phyloP scores from a whole-genome alignment of 495 filamentous ascomycete species.

The Aspergillus campestris region DNA sequence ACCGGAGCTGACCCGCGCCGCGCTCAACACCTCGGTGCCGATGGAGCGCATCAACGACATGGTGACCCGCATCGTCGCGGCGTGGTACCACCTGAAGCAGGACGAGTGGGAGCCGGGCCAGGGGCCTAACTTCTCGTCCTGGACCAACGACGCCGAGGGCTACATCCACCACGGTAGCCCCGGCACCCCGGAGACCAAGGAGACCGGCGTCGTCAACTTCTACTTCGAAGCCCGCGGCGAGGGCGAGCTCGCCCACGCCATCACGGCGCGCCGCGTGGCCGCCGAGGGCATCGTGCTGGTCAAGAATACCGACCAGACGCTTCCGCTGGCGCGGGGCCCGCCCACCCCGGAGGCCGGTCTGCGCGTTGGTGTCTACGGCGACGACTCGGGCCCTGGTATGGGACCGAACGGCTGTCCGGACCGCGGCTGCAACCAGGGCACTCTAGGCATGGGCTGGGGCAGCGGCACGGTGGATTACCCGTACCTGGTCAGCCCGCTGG shows the following conservation, averaged over 20 bases:
- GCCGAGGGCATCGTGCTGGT: conserved; percentile 80
- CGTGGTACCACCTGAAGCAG: conserved; percentile 88
- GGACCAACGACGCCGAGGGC: conserved; percentile 66
- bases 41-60: conserved; percentile 85
- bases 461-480: conserved; percentile 84
- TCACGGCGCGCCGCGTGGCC: conserved; percentile 63
- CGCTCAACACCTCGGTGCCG: conserved; percentile 77
- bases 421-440: conserved; percentile 73
- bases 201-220: conserved; percentile 60
- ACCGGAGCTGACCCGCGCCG: conserved; percentile 61
- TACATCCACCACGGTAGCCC: conserved; percentile 56
- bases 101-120: conserved; percentile 58
- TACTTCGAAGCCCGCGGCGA: conserved; percentile 62
- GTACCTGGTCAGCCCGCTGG: conserved; percentile 63
- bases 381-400: conserved; percentile 62
- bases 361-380: conserved; percentile 71
- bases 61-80: conserved; percentile 81
- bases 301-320: conserved; percentile 59
- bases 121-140: conserved; percentile 86
- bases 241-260: conserved; percentile 56
- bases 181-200: conserved; percentile 50
- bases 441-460: conserved; percentile 82
- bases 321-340: conserved; percentile 54
- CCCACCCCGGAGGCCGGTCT: conserved; percentile 33
- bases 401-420: conserved; percentile 74